Base-by-base conservation (phyloP, 2,329 filamentous ascomycete genomes). In the Ophiostoma tasmaniense region DNA sequence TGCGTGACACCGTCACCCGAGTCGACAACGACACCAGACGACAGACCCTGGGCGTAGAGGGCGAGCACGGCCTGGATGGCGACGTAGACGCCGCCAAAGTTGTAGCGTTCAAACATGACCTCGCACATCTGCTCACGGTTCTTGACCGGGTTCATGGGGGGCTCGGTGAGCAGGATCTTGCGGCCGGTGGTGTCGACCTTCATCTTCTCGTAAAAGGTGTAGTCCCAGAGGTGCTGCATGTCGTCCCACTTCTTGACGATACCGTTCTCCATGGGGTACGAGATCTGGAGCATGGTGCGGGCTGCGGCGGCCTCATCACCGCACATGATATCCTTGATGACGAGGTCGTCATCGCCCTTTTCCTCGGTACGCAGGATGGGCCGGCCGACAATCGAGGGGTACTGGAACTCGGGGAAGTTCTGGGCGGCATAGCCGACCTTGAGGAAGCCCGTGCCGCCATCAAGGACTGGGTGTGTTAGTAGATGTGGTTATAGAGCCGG, bases 191-290 rank as follows among this genome's bases (percentile, higher is more conserved):
- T 88, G 78, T 98, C 91, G 74, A 99, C 84, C 80, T 93, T 88
- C 87, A 99, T 91, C 87, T 98, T 98, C 79, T 99, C 94, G 80
- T 87, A 90, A 80, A 99, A 99, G 30, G 95, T 99, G 80, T 96
- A 98, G 82, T 99, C 94, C 95, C 95, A 99, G 69, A 99, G 89
- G 78, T 98, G 94, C 83, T 97, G 92, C 95, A 99, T 99, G 80
- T 99, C 95, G 75, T 99, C 95, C 95, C 95, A 99, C 78, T 93
- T 93, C 87, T 97, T 98, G 74, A 99, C 93, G 76, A 99, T 98
- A 76, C 95, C 95, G 79, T 99, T 99, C 81, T 99, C 95, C 95
- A 99, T 99, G 75, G 95, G 95, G 79, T 99, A 99, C 80, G 90
- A 96, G 77, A 99, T 96, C 80, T 99, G 95, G 71, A 99, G 88